Percentiles rank a stretch among this genome's conserved stretches.
phyloP scores from a whole-genome alignment of 2,329 filamentous ascomycete species.

The Phialemoniopsis sp. region DNA sequence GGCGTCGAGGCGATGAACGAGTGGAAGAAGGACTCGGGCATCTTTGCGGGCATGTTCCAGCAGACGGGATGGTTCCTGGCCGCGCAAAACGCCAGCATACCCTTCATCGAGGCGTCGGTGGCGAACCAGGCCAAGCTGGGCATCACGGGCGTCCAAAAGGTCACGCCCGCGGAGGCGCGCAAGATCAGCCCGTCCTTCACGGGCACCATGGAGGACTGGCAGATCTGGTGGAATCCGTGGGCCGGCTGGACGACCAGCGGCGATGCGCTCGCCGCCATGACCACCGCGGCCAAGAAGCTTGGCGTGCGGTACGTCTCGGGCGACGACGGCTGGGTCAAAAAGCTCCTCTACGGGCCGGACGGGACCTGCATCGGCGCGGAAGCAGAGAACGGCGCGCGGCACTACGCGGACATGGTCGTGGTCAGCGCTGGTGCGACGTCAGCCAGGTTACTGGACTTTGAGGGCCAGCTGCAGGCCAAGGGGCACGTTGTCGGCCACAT shows the following conservation, averaged over 20 bases:
- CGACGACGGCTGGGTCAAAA: slow-evolving; percentile 1
- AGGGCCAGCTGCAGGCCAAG: slow-evolving; percentile 54
- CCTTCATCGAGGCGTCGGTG: background rate
- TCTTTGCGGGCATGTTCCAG: slow-evolving; percentile 5
- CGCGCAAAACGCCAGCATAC: background rate
- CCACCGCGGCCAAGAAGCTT: background rate
- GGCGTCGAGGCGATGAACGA: slow-evolving; percentile 31
- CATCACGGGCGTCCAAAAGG: background rate
- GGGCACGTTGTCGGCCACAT: slow-evolving; percentile 60
- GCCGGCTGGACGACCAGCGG: slow-evolving; percentile 5
- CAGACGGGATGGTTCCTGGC: slow-evolving; percentile 1
- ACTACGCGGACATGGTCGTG: slow-evolving; percentile 53
- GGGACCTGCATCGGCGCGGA: slow-evolving; percentile 32
- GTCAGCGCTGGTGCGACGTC: slow-evolving; percentile 64
- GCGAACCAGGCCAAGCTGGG: slow-evolving; percentile 1
- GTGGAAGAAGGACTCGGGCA: slow-evolving; percentile 24
- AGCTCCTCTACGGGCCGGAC: background rate
- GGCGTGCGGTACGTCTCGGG: slow-evolving; percentile 3
- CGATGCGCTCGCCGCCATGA: slow-evolving; percentile 5
- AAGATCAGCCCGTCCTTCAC: background rate
- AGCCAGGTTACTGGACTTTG: slow-evolving; percentile 53
- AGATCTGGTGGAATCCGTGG: background rate
- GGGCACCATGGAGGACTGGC: background rate
- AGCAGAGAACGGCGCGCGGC: slow-evolving; percentile 32
- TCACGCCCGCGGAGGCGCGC: background rate